phyloP scores from a whole-genome alignment of 2,329 filamentous ascomycete species.

The Hypoxylon sp. region DNA sequence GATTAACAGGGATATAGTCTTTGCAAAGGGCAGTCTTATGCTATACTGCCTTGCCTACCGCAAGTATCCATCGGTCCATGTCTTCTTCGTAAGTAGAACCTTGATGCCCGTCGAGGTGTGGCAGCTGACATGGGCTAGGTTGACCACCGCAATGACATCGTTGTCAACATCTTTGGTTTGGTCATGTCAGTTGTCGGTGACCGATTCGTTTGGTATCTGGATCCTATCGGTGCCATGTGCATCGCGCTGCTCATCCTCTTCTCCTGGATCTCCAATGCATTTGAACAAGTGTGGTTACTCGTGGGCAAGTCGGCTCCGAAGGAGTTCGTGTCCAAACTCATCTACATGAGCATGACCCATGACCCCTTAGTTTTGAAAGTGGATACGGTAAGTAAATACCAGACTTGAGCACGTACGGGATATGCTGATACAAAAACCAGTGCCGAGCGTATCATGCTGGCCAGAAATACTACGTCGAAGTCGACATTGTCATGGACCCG shows the following conservation, averaged over 20 bases:
- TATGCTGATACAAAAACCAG: constrained; percentile 40
- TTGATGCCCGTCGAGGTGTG: constrained; percentile 3
- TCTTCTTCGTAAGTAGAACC: constrained; percentile 62
- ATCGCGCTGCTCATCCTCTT: constrained; percentile 72
- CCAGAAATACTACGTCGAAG: constrained; percentile 71
- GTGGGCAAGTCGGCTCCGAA: constrained; percentile 72
- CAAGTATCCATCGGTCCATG: constrained; percentile 66
- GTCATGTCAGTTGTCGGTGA: constrained; percentile 68
- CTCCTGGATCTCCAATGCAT: constrained; percentile 71
- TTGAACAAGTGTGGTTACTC: constrained; percentile 71
- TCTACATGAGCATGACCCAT: constrained; percentile 68
- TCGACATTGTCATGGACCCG: constrained; percentile 72
- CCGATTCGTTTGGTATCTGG: constrained; percentile 69
- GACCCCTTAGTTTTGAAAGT: constrained; percentile 67
- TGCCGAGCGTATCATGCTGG: constrained; percentile 72
- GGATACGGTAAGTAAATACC: constrained; percentile 59
- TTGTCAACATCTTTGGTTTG: constrained; percentile 67
- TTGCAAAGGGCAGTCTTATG: constrained; percentile 65
- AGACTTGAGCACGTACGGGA: not conserved
- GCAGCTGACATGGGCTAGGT: constrained; percentile 51
- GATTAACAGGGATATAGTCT: constrained; percentile 54
- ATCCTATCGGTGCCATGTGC: constrained; percentile 70
- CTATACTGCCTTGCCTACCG: constrained; percentile 66
- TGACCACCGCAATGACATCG: constrained; percentile 69
- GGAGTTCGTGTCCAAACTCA: constrained; percentile 67